Evolutionary conservation across 352 stramenopile genomes (phyloP), one percentile per base, ranked within the genome.

Genomic region (Phytopythium mirpurense): DNA sequence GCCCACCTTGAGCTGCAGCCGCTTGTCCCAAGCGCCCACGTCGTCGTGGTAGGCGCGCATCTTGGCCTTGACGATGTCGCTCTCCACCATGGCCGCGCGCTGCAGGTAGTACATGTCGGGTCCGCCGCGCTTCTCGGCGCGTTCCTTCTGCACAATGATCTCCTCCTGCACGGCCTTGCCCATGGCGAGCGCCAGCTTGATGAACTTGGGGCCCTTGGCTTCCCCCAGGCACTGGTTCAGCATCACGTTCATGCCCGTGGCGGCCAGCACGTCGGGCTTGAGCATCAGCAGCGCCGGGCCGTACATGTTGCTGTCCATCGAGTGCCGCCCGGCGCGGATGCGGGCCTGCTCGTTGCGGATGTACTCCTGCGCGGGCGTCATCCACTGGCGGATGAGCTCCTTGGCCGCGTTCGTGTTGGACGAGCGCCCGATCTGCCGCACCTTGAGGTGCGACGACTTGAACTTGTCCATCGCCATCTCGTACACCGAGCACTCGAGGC

Each of bases 1-100:
- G n/a, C 85, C 85, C 19, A 98, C 72, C 63, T 98, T 97, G 31
- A 96, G 73, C 60, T 96, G 90, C 11, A 95, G 63, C 12, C 82
- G 71, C 54, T 90, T 91, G 54, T 91, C 74, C 94, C 92, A 98
- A 14, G 72, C 71, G 16, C 83, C 86, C 9, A 88, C 77, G 8
- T 62, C 76, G n/a, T 94, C 73, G 48, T 88, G 63, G 38, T 91
- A 81, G 21, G 81, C 56, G 31, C 68, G 67, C 40, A 92, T 83
- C 45, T 76, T 71, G 3, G 12, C 37, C 52, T 70, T 70, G 23
- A 72, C 48, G 19, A 67, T 72, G 1, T 71, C 60, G 16, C 60
- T 65, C 36, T 69, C 69, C n/a, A 81, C 60, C 2, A 52, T 55
- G 34, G 68, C 50, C 0, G 58, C 57, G 26, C 67, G 21, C 16